Evolutionary conservation across 352 stramenopile genomes (phyloP), one percentile per base, ranked within the genome.

Genomic region (Pythium vanterpoolii): DNA sequence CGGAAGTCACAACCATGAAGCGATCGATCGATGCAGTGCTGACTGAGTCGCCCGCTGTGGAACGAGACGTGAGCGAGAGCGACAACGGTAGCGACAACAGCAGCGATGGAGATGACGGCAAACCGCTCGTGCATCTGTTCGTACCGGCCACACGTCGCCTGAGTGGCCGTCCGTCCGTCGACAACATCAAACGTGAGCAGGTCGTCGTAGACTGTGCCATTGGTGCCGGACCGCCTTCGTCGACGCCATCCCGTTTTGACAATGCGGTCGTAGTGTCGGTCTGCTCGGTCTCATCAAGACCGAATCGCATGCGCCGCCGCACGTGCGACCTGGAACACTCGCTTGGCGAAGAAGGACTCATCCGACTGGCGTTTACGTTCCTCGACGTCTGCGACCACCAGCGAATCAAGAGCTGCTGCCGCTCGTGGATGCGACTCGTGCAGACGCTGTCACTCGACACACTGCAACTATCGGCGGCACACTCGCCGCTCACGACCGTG

Each of bases 361-460:
- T 93, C 26, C 69, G 69, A 9, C 58, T 76, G 21, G 70, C 92
- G 2, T 76, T 95, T 38, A 64, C 76, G 31, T 93, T 87, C 57
- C 66, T 93, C 26, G 74, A 89, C 49, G 74, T 95, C 30, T 74
- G 77, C 28, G 85, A 93, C 23, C 85, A 95, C 63, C 83, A 95
- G 45, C 8, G 73, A 10, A 64, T 87, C 45, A 84, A 83, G 26
- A 30, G 56, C 46, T 86, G 71, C 45, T 88, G 65, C 59, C 71
- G 70, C 16, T 72, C 72, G 2, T 95, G 85, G 85, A 76, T 73
- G 72, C 59, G 61, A 39, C 69, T 86, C n/a, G 64, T 95, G 48
- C 73, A 84, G 54, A 87, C 81, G 16, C 66, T 95, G 45, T 71
- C 71, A 19, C 34, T 95, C n/a, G 72, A 89, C 49, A 65, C 56